Evolutionary conservation across 306 rosid species (phyloP), one percentile per base, ranked within the genome.

Genomic region (Delonix regia): DNA sequence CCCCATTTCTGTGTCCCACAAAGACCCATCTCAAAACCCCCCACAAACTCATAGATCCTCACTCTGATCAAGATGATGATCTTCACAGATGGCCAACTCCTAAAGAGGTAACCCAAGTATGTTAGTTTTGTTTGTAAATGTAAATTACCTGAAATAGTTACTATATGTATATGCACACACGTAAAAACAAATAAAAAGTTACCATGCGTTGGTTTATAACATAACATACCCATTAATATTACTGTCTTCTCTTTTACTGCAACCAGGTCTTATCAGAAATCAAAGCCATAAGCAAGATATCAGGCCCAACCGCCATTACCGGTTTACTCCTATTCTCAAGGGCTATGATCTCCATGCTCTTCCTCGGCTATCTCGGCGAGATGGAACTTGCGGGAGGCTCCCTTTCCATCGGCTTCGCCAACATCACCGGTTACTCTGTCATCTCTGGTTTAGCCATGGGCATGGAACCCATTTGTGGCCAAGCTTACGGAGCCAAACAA

Each of bases 361-460:
- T 96, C 78, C 91, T 96, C 15, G 98, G 99, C 8, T 86, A 93
- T 25, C 98, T 96, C 14, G 99, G 99, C 0, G 99, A 96, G 80
- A 90, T 90, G 70, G 94, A 96, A 60, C 96, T 96, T 2, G 98
- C 99, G 1, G 99, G 93, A 15, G 99, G 99, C 3, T 93, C 99
- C 9, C 99, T 96, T 47, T 86, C 98, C 0, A 93, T 96, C 30
- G 98, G 99, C 3, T 91, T 96, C 55, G 99, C 99, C 34, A 96
- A 96, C 84, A 96, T 96, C 90, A 96, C 98, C n/a, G 99, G 99
- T 53, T 96, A 96, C 94, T 96, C 99, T 65, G 93, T 96, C 5
- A 91, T 96, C 71, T 96, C 99, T 15, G 99, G 99, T 0, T 83
- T 96, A 36, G 98, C 99, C 76, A 93, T 96, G 99, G 99, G 99